Base-by-base conservation (phyloP, 371 early-diverging fungal species). In the Apophysomyces trapeziformis region DNA sequence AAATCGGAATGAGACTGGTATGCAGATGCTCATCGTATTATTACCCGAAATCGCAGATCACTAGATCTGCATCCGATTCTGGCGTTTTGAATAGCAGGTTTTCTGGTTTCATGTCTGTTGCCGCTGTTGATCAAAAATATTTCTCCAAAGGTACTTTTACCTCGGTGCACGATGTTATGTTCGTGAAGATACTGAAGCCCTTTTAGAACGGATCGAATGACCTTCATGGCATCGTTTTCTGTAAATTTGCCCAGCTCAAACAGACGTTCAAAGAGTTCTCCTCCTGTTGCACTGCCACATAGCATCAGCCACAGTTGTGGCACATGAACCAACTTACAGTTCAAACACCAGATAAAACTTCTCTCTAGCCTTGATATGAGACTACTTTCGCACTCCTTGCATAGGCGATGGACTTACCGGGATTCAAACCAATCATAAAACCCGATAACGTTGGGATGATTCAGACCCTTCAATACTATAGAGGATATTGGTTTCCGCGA, bases 261-360 rank as follows among this genome's bases (percentile, higher is more conserved):
- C 54, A 97, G 90, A 58, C 91, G 87, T 57, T 95, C 92, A 76
- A 97, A 96, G 57, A 97, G 82, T 76, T 96, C 96, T 38, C 96
- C 96, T 41, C 96, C 96, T 47, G 87, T 85, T 35, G 88, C 91
- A 18, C 87, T 89, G 66, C 54, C 21, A 41, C 38, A 4, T 12
- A 32, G 58, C 9, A 26, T 32, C 7, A 46, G 47, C 50, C 21
- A 37, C n/a, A 35, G 38, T 47, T 37, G 16, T 62, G 21, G 21
- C 32, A 32, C 21, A 46, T 35, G 12, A 9, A 13, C 14, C 44
- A 18, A 58, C 77, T 70, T 84, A 86, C 86, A 97, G 74, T 68
- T 95, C 90, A 82, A 93, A 95, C 36, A 96, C 95, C 8, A 97
- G 68, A 70, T 94, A 95, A 71, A 92, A 90, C 72, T 93, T 89